Base-by-base conservation (phyloP, 768 basidiomycete species). In the Psilocybe subaeruginosa region DNA sequence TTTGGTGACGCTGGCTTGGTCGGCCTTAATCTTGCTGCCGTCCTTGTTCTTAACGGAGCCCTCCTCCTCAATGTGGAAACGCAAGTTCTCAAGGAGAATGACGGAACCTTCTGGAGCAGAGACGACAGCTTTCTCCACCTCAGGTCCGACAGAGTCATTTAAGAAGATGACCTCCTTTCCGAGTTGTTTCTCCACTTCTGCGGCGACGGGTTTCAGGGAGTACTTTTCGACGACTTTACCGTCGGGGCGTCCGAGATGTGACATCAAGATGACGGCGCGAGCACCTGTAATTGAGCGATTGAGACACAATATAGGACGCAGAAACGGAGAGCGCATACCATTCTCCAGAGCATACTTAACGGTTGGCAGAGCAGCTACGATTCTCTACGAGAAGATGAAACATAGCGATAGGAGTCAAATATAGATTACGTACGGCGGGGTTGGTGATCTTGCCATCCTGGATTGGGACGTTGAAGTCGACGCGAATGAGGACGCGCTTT, bases 11-110 rank as follows among this genome's bases (percentile, higher is more conserved):
- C 85, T 83, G 54, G 85, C 84, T 19, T 91, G 81, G 73, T 95
- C 92, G 46, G 97, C 97, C 79, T 98, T 99, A 68, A 85, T 91
- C 83, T 99, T 99, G 70, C 89, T 87, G 51, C 95, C 95, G 55
- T 97, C 94, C 74, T 92, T 89, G 76, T 95, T 95, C 79, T 97
- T 97, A 68, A 85, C 84, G 49, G 91, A 92, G 19, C 97, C 97
- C 77, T 99, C 97, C 78, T 99, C 97, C 71, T 97, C 97, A 66
- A 94, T 95, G 77, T 99, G 94, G 87, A 97, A 99, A 62, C 97
- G 92, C 55, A 99, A 82, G 79, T 99, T 99, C 80, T 99, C 97
- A 71, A 99, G 87, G 60, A 99, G 85, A 77, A 99, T 86, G 68
- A 94, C 76, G 46, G 91, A 82, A 52, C 96, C 91, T 52, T 68